These are phyloP conservation scores for Elymus sibiricus DNA, from an alignment of 176 grass and related monocot genomes.

Conservation along the genomic window DNA sequence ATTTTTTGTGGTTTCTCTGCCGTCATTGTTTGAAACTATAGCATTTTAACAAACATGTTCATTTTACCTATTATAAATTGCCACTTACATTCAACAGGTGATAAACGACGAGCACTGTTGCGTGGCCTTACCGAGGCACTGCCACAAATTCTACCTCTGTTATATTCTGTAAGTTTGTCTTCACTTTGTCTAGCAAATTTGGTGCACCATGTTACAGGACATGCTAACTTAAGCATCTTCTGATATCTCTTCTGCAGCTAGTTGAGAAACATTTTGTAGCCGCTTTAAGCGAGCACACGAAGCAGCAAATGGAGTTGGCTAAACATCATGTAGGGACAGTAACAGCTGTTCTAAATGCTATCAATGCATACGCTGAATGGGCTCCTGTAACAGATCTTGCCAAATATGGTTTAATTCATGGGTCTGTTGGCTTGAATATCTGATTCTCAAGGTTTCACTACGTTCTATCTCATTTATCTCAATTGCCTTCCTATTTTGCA, in stretches of 20 bases:
- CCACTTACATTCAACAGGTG: constrained; percentile 54
- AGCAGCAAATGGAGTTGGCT: constrained; percentile 71
- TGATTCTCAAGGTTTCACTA: background rate
- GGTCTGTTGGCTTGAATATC: constrained; percentile 46
- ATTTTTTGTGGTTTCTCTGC: background rate
- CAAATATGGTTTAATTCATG: constrained; percentile 88
- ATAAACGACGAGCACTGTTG: constrained; percentile 74
- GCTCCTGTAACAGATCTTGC: constrained; percentile 92
- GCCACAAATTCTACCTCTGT: constrained; percentile 74
- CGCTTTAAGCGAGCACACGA: constrained; percentile 66
- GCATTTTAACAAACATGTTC: background rate
- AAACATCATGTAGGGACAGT: constrained; percentile 81
- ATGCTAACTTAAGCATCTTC: constrained; percentile 18
- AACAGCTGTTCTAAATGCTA: constrained; percentile 83
- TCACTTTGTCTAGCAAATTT: constrained; percentile 12
- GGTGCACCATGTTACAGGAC: background rate
- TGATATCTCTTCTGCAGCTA: constrained; percentile 52
- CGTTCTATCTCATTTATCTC: constrained; percentile 15
- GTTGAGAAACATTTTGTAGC: constrained; percentile 94
- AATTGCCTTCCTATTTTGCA: constrained; percentile 33
- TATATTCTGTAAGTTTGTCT: constrained; percentile 80
- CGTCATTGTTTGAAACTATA: constrained; percentile 13
- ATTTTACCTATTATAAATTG: constrained; percentile 9
- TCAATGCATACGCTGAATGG: constrained; percentile 98
- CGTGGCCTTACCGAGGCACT: constrained; percentile 91